Evolutionary conservation across 2,329 filamentous ascomycete genomes (phyloP).

Genomic region (Colletotrichum sp.): DNA sequence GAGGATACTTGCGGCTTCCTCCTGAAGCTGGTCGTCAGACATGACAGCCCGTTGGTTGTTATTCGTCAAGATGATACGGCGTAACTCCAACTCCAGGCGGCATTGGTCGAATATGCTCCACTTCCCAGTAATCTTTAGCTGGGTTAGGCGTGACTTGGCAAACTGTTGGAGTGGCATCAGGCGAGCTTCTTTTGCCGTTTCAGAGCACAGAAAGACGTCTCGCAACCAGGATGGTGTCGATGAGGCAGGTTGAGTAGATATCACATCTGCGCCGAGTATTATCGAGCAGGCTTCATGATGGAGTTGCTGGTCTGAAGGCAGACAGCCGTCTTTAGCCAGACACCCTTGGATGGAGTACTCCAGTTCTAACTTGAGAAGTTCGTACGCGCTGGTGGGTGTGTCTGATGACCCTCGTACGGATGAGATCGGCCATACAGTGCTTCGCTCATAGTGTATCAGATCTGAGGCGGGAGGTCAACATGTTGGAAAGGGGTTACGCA

Average conservation of each 20-base stretch:
- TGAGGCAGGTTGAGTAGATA: not conserved
- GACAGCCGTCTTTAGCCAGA: constrained; percentile 18
- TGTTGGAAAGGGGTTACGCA: constrained; percentile 23
- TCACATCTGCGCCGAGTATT: constrained; percentile 27
- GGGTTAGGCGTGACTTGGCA: not conserved
- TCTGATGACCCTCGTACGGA: constrained; percentile 19
- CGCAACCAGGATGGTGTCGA: constrained; percentile 26
- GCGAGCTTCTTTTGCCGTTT: constrained; percentile 19
- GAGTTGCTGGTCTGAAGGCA: constrained; percentile 20
- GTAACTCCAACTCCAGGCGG: not conserved
- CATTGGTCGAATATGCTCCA: not conserved
- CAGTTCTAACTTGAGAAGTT: constrained; percentile 38
- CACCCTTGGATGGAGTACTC: constrained; percentile 27
- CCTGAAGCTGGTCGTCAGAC: not conserved
- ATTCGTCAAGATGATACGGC: not conserved
- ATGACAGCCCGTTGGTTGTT: not conserved
- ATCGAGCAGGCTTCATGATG: constrained; percentile 30
- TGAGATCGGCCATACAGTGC: constrained; percentile 31
- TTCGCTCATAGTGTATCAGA: constrained; percentile 40
- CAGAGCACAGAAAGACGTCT: constrained; percentile 20
- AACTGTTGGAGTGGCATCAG: not conserved
- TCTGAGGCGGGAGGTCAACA: constrained; percentile 37
- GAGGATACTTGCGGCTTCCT: not conserved
- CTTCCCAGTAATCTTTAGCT: not conserved
- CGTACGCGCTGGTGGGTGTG: constrained; percentile 31